These are phyloP conservation scores for Nemania bipapillata DNA, from an alignment of 2,329 filamentous ascomycete species.

Conservation along the genomic window DNA sequence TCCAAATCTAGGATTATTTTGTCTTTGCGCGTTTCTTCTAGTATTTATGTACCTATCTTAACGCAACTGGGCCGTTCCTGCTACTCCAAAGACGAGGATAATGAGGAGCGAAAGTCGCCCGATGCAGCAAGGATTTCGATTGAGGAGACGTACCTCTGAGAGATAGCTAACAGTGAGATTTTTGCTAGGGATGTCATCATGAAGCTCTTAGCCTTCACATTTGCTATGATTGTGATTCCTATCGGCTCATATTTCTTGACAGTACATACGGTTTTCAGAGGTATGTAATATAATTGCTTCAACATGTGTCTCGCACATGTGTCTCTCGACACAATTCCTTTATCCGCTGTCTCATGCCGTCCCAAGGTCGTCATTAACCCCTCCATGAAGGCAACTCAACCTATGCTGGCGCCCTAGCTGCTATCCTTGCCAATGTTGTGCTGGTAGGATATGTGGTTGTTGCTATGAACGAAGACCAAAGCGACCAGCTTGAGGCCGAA, in stretches of 20 bases:
- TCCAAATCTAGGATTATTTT: background rate
- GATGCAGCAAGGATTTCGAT: background rate
- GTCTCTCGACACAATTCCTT: conserved; percentile 4
- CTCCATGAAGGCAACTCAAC: conserved; percentile 80
- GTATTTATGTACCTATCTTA: background rate
- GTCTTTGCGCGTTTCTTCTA: background rate
- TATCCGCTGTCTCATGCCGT: background rate
- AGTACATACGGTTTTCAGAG: conserved; percentile 78
- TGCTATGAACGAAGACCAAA: conserved; percentile 85
- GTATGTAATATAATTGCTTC: conserved; percentile 59
- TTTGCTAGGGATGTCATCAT: conserved; percentile 77
- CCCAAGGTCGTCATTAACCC: conserved; percentile 2
- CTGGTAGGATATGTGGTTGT: conserved; percentile 90
- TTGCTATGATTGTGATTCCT: conserved; percentile 88
- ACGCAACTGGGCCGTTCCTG: background rate
- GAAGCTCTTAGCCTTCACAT: conserved; percentile 89
- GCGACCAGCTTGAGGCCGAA: conserved; percentile 58
- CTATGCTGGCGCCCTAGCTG: conserved; percentile 84
- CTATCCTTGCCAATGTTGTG: conserved; percentile 90
- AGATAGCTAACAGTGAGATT: conserved; percentile 20
- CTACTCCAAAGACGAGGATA: background rate
- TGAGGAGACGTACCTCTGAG: background rate
- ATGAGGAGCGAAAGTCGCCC: background rate
- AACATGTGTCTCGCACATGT: background rate
- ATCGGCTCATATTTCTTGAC: conserved; percentile 90